These are phyloP conservation scores for Quercus phellos DNA, from an alignment of 331 rosid species.

Conservation along the genomic window DNA sequence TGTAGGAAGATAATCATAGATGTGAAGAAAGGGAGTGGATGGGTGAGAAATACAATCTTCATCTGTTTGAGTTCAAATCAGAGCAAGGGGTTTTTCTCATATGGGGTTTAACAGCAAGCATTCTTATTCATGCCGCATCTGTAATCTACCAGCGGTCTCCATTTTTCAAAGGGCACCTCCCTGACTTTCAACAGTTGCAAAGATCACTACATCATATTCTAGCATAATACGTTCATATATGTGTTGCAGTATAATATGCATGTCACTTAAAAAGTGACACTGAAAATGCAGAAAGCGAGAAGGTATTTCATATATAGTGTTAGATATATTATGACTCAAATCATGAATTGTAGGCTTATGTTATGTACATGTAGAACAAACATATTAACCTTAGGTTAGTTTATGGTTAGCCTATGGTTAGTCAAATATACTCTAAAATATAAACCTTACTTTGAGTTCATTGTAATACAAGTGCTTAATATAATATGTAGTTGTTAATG, in stretches of 20 bases:
- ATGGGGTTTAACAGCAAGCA: constrained; percentile 38
- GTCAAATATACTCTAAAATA: no score
- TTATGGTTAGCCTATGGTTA: no score
- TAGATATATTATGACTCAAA: no score
- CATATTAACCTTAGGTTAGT: no score
- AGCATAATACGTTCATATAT: not conserved
- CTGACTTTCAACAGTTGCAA: constrained; percentile 33
- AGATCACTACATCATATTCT: not conserved
- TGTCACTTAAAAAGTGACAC: not conserved
- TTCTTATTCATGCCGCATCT: constrained; percentile 28
- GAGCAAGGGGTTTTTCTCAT: constrained; percentile 19
- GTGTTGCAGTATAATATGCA: not conserved
- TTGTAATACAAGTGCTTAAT: no score
- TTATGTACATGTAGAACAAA: no score
- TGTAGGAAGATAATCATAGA: constrained; percentile 28
- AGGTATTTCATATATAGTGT: no score
- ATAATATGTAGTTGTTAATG: no score
- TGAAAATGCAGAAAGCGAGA: no score
- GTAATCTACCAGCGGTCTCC: constrained; percentile 23
- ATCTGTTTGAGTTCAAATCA: constrained; percentile 23
- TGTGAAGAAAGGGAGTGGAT: constrained; percentile 35
- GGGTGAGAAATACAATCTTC: constrained; percentile 24
- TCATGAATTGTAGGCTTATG: no score
- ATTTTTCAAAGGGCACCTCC: constrained; percentile 19
- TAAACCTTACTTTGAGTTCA: no score